Evolutionary conservation across 345 rosid species (phyloP).

Genomic region (Citrus sp.): DNA sequence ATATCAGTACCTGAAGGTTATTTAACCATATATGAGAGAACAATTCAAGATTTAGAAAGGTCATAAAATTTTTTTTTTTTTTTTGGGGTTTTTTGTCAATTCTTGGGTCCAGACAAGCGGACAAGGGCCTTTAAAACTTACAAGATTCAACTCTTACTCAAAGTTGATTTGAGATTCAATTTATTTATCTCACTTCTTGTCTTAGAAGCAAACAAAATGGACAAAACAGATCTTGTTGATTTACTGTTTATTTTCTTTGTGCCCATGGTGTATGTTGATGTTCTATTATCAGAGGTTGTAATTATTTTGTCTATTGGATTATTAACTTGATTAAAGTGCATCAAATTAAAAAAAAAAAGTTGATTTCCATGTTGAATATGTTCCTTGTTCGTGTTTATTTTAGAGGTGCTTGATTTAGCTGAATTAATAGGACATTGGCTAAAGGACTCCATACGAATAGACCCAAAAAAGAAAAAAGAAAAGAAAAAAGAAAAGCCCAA

Average conservation of each 20-base stretch:
- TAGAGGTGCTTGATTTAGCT: neutral
- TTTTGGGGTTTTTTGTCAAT: neutral
- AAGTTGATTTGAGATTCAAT: neutral
- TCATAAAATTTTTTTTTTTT: neutral
- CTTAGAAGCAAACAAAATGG: neutral
- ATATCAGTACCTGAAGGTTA: neutral
- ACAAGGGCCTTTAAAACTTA: neutral
- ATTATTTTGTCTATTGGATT: neutral
- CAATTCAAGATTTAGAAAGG: neutral
- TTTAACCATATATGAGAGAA: neutral
- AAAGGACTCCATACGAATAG: no score
- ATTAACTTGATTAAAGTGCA: neutral
- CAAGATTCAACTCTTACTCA: neutral
- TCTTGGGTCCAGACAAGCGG: neutral
- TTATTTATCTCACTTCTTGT: neutral
- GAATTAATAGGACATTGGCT: no score
- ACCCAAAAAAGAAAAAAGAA: no score
- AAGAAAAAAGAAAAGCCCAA: neutral
- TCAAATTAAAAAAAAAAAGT: neutral
- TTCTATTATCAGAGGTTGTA: neutral
- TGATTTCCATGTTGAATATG: neutral
- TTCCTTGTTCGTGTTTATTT: slow-evolving; percentile 25
- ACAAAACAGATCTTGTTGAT: neutral
- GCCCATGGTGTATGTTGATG: neutral
- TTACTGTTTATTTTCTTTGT: neutral